Evolutionary conservation across 805 yeast genomes (phyloP).

Genomic region (Kazachstania kunashirensis): DNA sequence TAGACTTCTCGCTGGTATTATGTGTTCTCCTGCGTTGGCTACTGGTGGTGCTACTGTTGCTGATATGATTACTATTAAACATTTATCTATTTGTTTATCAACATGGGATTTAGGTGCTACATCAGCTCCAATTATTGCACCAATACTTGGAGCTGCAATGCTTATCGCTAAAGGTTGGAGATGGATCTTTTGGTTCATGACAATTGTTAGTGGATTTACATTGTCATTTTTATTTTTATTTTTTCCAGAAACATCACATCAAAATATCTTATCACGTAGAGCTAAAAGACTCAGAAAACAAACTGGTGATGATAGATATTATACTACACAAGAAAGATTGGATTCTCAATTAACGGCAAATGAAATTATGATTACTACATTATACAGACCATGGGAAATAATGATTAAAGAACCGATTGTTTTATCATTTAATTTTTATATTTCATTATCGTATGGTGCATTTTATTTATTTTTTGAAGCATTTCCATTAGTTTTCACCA

Average conservation of each 20-base stretch:
- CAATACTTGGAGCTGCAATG: constrained; percentile 46
- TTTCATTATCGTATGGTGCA: constrained; percentile 43
- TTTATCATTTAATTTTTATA: constrained; percentile 41
- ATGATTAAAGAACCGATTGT: constrained; percentile 48
- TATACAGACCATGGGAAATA: constrained; percentile 43
- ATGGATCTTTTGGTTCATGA: constrained; percentile 45
- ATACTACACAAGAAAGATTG: constrained; percentile 33
- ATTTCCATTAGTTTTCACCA: constrained; percentile 46
- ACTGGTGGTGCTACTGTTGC: constrained; percentile 52
- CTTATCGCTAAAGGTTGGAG: constrained; percentile 42
- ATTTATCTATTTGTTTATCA: constrained; percentile 39
- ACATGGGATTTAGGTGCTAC: constrained; percentile 47
- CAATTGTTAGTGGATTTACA: constrained; percentile 27
- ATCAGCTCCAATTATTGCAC: constrained; percentile 48
- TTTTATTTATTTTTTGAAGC: constrained; percentile 52
- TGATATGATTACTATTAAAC: constrained; percentile 37
- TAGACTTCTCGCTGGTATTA: constrained; percentile 45
- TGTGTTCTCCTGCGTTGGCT: constrained; percentile 47
- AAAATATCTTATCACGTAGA: constrained; percentile 38
- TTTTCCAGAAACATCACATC: constrained; percentile 42
- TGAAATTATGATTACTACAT: constrained; percentile 25
- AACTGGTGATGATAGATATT: constrained; percentile 42
- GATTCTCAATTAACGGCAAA: constrained; percentile 17
- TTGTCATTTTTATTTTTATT: constrained; percentile 31
- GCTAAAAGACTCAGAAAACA: constrained; percentile 36